Conservation (phyloP, 2,329 filamentous ascomycete species). For the Shiraia sp. region DNA sequence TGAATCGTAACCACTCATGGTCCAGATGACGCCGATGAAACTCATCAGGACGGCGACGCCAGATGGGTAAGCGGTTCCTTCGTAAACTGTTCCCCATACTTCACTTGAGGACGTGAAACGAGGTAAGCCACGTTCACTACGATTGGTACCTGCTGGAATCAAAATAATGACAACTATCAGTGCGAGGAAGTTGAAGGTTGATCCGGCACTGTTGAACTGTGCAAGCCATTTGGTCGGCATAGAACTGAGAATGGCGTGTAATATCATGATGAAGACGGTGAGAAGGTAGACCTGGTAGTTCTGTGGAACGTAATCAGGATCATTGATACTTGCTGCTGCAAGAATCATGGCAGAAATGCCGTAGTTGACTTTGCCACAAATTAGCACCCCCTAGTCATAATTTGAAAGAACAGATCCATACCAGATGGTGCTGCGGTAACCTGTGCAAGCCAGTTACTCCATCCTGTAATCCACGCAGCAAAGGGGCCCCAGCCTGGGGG, state of each 20-base stretch:
- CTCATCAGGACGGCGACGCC: slow-evolving; percentile 72
- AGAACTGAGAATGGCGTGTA: slow-evolving; percentile 69
- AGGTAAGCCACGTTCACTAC: slow-evolving; percentile 56
- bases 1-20: slow-evolving; percentile 68
- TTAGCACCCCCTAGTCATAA: slow-evolving; percentile 7
- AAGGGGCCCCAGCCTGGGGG: slow-evolving; percentile 67
- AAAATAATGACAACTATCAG: slow-evolving; percentile 69
- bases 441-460: slow-evolving; percentile 72
- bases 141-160: slow-evolving; percentile 64
- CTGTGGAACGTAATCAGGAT: slow-evolving; percentile 67
- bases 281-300: slow-evolving; percentile 71
- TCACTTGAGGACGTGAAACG: slow-evolving; percentile 61
- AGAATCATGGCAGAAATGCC: slow-evolving; percentile 71
- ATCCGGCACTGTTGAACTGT: slow-evolving; percentile 70
- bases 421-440: slow-evolving; percentile 66
- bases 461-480: slow-evolving; percentile 70
- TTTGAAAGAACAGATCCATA: slow-evolving; percentile 11
- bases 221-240: slow-evolving; percentile 74
- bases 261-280: slow-evolving; percentile 67
- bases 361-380: slow-evolving; percentile 59
- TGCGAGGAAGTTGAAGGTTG: slow-evolving; percentile 71
- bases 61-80: slow-evolving; percentile 68
- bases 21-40: slow-evolving; percentile 73
- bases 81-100: slow-evolving; percentile 69
- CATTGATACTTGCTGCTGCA: slow-evolving; percentile 68